A percentile compares a stretch with the other conserved stretches of the same genome.
These are phyloP conservation scores for Acanthochlamys bracteata DNA, from an alignment of 106 monocot genomes.

Conservation along the genomic window DNA sequence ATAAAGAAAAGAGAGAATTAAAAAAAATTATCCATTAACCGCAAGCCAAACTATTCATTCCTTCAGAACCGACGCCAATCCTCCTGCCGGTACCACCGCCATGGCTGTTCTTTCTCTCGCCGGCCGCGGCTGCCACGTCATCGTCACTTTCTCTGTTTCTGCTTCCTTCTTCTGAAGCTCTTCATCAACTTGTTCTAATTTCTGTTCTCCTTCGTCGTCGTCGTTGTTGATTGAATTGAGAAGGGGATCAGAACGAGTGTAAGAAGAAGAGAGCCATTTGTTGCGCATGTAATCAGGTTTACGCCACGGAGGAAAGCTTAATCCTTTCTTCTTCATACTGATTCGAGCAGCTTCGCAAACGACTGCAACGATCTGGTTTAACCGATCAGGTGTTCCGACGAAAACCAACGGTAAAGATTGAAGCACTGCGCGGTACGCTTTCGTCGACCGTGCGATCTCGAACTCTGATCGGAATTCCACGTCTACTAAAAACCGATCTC, in stretches of 20 bases:
- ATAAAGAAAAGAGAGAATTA: not conserved
- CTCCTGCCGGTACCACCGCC: not conserved
- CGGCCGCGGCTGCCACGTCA: slow-evolving; percentile 32
- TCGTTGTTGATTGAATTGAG: not conserved
- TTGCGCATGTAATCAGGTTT: slow-evolving; percentile 58
- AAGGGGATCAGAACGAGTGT: not conserved
- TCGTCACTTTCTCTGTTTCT: slow-evolving; percentile 5
- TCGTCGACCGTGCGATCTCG: slow-evolving; percentile 79
- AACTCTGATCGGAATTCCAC: slow-evolving; percentile 82
- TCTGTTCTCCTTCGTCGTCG: not conserved
- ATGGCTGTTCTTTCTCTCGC: not conserved
- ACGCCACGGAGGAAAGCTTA: slow-evolving; percentile 69
- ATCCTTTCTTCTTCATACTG: slow-evolving; percentile 76
- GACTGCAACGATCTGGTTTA: slow-evolving; percentile 41
- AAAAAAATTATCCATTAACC: not conserved
- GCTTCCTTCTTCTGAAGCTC: not conserved
- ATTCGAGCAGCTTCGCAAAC: slow-evolving; percentile 50
- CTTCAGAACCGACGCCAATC: not conserved
- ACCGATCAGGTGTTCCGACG: slow-evolving; percentile 53
- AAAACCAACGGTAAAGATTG: slow-evolving; percentile 62
- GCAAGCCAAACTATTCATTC: not conserved
- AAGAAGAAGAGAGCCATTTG: slow-evolving; percentile 49
- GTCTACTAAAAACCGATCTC: slow-evolving; percentile 49
- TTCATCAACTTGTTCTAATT: not conserved
- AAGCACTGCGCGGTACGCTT: slow-evolving; percentile 43